phyloP scores from a whole-genome alignment of 495 filamentous ascomycete species.

The Tuber umbilicatum region DNA sequence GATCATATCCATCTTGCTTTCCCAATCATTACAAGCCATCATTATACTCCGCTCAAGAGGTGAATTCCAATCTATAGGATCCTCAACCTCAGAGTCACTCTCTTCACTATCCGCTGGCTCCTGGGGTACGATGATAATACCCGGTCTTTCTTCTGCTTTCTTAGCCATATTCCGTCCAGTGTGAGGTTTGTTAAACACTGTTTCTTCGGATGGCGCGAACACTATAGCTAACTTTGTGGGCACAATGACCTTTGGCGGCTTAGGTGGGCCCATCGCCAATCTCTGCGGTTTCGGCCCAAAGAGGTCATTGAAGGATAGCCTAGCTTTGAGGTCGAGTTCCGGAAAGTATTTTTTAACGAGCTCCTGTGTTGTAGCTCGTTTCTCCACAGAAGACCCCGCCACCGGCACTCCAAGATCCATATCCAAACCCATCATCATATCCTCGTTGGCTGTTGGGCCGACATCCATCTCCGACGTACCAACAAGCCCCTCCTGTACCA shows the following conservation, averaged over 20 bases:
- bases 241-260: conserved; percentile 68
- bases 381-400: conserved; percentile 32
- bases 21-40: conserved; percentile 79
- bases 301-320: conserved; percentile 49
- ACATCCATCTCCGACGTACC: conserved; percentile 17
- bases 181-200: conserved; percentile 63
- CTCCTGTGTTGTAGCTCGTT: conserved; percentile 40
- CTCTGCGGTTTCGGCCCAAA: conserved; percentile 57
- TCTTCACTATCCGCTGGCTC: conserved; percentile 44
- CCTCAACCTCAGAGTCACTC: conserved; percentile 52
- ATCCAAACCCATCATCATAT: conserved; percentile 30
- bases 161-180: conserved; percentile 42
- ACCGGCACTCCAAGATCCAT: conserved; percentile 8
- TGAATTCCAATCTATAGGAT: conserved; percentile 29
- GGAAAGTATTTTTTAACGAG: conserved; percentile 38
- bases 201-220: conserved; percentile 70
- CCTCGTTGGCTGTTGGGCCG: conserved; percentile 36
- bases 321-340: conserved; percentile 40
- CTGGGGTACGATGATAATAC: conserved; percentile 50
- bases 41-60: conserved; percentile 64
- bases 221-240: conserved; percentile 85
- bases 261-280: conserved; percentile 65
- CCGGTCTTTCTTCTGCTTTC: conserved; percentile 50
- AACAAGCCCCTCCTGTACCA: conserved; percentile 16
- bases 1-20: conserved; percentile 49